phyloP scores from a whole-genome alignment of 208 protist genomes.

The Acanthamoeba royreba region DNA sequence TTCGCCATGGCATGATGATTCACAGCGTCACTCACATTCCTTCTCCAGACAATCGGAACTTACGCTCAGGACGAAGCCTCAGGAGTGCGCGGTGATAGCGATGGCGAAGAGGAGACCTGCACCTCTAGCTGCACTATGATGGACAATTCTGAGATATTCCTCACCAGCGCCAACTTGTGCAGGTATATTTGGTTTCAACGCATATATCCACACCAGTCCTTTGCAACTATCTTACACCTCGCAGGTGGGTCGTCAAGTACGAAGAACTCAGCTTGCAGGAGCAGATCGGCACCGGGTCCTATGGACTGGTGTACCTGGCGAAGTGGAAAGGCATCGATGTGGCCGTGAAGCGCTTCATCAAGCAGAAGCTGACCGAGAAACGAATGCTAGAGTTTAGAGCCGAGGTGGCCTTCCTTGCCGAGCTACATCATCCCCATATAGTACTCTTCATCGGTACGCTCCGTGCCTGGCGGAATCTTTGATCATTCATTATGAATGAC shows the following conservation, averaged over 20 bases:
- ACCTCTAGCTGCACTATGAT: not conserved
- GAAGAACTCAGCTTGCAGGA: not conserved
- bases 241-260: not conserved
- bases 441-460: constrained; percentile 41
- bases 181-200: no score
- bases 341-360: constrained; percentile 32
- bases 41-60: not conserved
- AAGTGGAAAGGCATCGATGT: constrained; percentile 13
- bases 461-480: not conserved
- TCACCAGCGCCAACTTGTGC: not conserved
- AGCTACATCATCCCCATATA: constrained; percentile 45
- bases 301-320: not conserved
- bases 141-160: not conserved
- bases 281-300: not conserved
- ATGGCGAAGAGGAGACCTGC: not conserved
- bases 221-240: not conserved
- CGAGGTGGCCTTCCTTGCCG: constrained; percentile 30
- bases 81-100: not conserved
- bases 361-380: constrained; percentile 3
- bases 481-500: not conserved
- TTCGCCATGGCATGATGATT: no score
- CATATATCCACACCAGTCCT: not conserved
- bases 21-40: not conserved
- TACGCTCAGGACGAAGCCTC: not conserved
- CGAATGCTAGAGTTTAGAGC: constrained; percentile 34